phyloP scores from a whole-genome alignment of 192 early-diverging fungal genomes.

The Coemansia sp. region DNA sequence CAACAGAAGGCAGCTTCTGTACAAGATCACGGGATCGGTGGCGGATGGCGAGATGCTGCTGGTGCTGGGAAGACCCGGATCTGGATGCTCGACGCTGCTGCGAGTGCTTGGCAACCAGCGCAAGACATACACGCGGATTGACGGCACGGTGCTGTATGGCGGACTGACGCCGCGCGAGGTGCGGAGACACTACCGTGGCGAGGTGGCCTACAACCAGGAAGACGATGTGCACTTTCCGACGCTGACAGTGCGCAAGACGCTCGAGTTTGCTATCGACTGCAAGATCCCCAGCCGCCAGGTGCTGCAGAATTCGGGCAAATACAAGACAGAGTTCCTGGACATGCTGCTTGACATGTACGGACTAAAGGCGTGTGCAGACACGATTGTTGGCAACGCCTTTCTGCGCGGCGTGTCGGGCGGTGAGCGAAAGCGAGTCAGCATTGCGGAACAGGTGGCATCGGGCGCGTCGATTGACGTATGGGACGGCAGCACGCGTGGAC shows the following conservation, averaged over 20 bases:
- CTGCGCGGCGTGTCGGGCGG: conserved; percentile 68
- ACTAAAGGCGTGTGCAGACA: conserved; percentile 56
- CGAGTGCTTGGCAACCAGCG: conserved; percentile 64
- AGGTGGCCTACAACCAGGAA: conserved; percentile 54
- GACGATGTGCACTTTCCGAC: conserved; percentile 78
- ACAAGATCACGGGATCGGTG: conserved; percentile 63
- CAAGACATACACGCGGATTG: conserved; percentile 58
- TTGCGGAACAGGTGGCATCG: conserved; percentile 61
- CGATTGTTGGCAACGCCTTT: conserved; percentile 59
- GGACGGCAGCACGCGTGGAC: conserved; percentile 64
- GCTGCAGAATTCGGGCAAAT: conserved; percentile 61
- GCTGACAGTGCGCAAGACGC: conserved; percentile 75
- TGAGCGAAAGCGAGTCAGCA: conserved; percentile 66
- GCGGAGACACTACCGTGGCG: conserved; percentile 63
- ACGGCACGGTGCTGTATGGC: conserved; percentile 64
- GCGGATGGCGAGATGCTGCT: conserved; percentile 72
- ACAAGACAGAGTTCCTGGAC: conserved; percentile 44
- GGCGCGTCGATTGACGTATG: conserved; percentile 58
- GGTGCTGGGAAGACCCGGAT: conserved; percentile 69
- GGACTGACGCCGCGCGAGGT: conserved; percentile 65
- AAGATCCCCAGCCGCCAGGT: conserved; percentile 66
- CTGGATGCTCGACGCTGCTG: conserved; percentile 68
- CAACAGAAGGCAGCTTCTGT: conserved; percentile 52
- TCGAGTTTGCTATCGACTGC: conserved; percentile 74
- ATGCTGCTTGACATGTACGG: conserved; percentile 62